Evolutionary conservation across 208 protist species (phyloP), one percentile per base, ranked within the genome.

Genomic region (Leishmania amazonensis): DNA sequence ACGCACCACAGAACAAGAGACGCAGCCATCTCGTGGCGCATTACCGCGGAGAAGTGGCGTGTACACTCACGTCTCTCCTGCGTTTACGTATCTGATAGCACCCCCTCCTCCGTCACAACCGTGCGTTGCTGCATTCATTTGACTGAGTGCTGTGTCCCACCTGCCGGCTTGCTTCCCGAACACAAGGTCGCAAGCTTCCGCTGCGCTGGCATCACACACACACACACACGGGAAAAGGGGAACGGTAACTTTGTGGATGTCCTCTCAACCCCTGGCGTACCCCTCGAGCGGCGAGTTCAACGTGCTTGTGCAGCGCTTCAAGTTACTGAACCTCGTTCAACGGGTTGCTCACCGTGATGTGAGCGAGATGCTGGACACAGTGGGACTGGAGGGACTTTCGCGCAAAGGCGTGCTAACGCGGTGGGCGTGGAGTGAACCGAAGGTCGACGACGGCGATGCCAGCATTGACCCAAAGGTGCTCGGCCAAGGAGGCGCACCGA

Each of bases 291-390:
- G 82, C 17, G 94, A 97, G 75, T 93, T 92, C 84, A 89, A 89
- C 2, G 79, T 98, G 35, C 81, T 96, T 15, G 83, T 95, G 57
- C 90, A 96, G 75, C 91, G 95, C 64, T 98, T 98, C 77, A 98
- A 97, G 81, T 80, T 97, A 76, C 83, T 98, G 24, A 91, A 91
- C 40, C 82, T 98, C 47, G 95, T 97, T 35, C 95, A 97, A 83
- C 90, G 90, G 0, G 90, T 98, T 35, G 95, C 95, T 1, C 92
- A 96, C 65, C 86, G 84, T 21, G 95, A 98, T 72, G 92, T 98
- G 62, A 81, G 89, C 60, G 92, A 96, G 76, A 90, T 98, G 87
- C 90, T 98, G 53, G 88, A 94, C 51, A 93, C 88, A 6, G 87
- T 96, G 8, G 95, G 95, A 0, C 77, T 97, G 6, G 95, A 96